Base-by-base conservation (phyloP, 768 basidiomycete species). In the Leccinellum luteum region DNA sequence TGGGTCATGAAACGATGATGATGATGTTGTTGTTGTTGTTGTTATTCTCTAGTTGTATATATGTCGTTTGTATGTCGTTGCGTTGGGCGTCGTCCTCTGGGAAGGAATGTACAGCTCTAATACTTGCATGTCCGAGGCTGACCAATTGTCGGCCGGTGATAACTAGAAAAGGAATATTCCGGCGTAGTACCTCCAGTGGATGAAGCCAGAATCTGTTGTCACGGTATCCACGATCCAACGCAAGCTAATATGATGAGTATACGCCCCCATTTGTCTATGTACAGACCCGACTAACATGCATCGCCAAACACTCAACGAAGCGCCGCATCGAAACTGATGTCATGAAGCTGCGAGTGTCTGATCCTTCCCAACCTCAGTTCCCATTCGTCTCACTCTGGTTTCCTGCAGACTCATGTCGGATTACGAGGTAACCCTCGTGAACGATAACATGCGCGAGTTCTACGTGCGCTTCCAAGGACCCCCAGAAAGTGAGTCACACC, bases 371-470 rank as follows among this genome's bases (percentile, higher is more conserved):
- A 43, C 41, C 31, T 27, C 35, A 51, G 28, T 48, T 55, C 54
- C 6, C 48, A 25, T 44, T 25, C 47, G 21, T 52, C 60, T 69
- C 23, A 66, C 56, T n/a, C 17, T 35, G 47, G n/a, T 41, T 45
- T 48, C 34, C 32, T 60, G 3, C 73, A 98, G 96, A 78, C 75
- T 98, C 67, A 98, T 98, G 94, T 96, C 94, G 15, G 97, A 99
- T 77, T 97, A 94, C 74, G 92, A 99, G 73, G 97, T 99, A 58
- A 92, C 85, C 41, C 86, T 99, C 67, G 92, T 98, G 55, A 98
- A 98, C 70, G 96, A 97, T 74, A 98, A 82, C 78, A 97, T 98
- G 92, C 92, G 95, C 71, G 97, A 99, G 78, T 98, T 99, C 80
- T 94, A 92, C 67, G 94, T 99, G 64, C 87, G 89, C 59, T 99